Evolutionary conservation across 352 stramenopile species (phyloP), one percentile per base, ranked within the genome.

Genomic region (Peronospora belbahrii): DNA sequence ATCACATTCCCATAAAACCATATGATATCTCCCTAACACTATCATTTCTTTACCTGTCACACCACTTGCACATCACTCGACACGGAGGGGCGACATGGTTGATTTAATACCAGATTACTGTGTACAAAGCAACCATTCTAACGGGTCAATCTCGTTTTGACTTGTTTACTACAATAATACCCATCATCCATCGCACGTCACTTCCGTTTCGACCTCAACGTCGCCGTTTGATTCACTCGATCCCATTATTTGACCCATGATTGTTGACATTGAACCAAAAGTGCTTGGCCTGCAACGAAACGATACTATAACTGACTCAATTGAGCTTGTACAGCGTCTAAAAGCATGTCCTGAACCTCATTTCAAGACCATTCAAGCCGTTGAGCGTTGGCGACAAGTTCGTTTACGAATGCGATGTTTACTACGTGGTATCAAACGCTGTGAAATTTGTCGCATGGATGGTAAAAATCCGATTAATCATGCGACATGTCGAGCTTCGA

Each of bases 311-410:
- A n/a, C n/a, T n/a, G 23, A 47, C 35, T 20, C 32, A 0, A 18
- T 48, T 8, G 49, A 61, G 30, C 42, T 62, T 25, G 46, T 62
- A 6, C 45, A 50, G 23, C 33, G 27, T 18, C 8, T 43, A 2
- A 61, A 61, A 32, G 15, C 13, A 6, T 8, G 6, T 9, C 4
- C n/a, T 2, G 18, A 23, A 25, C 6, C 4, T 23, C 18, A 6
- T 8, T 13, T 24, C 15, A 38, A 32, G 18, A 41, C 9, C 9
- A n/a, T 10, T 8, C 28, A 41, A 17, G 27, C 48, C 25, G 32
- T 33, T 0, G 46, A 39, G 14, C 52, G 48, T 23, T 79, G 67
- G 67, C 39, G 37, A 19, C 65, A 64, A 9, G 27, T 79, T 34
- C 65, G 67, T 9, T 42, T 44, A 9, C 28, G 48, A 3, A 71